Conservation (phyloP, 2,329 filamentous ascomycete species). For the Zarea fungicola region DNA sequence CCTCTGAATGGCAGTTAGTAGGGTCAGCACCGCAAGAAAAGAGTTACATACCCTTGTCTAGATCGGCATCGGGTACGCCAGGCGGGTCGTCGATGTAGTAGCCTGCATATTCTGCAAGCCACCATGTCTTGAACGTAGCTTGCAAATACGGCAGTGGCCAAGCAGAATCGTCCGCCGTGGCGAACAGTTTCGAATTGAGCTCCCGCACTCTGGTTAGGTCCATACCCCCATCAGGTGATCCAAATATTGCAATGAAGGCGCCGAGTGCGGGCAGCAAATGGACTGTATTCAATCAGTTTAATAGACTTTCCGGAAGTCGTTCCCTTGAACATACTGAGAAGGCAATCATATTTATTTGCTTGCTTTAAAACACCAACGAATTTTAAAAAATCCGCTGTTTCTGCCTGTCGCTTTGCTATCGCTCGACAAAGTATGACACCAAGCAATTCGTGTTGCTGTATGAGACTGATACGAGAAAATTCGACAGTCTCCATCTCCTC, state of each 20-base stretch:
- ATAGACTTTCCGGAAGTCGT: conserved; percentile 12
- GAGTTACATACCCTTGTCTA: conserved; percentile 46
- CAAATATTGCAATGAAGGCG: conserved; percentile 70
- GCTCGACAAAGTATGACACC: conserved; percentile 74
- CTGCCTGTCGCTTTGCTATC: conserved; percentile 69
- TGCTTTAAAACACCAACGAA: conserved; percentile 65
- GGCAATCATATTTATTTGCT: conserved; percentile 69
- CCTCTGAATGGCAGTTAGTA: conserved; percentile 45
- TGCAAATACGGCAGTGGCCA: conserved; percentile 75
- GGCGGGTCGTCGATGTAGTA: conserved; percentile 74
- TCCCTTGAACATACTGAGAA: conserved; percentile 39
- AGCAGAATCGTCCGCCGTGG: conserved; percentile 57
- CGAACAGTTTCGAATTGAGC: conserved; percentile 64
- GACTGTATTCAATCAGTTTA: conserved; percentile 36
- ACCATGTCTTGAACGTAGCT: conserved; percentile 74
- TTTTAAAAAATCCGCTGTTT: conserved; percentile 64
- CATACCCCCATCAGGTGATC: conserved; percentile 67
- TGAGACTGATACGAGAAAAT: conserved; percentile 73
- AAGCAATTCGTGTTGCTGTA: conserved; percentile 84
- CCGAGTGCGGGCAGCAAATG: conserved; percentile 80
- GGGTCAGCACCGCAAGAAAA: conserved; percentile 17
- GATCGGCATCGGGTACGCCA: conserved; percentile 55
- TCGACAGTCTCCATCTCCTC: conserved; percentile 74
- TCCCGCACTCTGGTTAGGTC: conserved; percentile 64
- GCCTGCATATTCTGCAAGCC: conserved; percentile 89